These are phyloP conservation scores for Inonotus obliquus DNA, from an alignment of 1,284 basidiomycete genomes.

Conservation along the genomic window DNA sequence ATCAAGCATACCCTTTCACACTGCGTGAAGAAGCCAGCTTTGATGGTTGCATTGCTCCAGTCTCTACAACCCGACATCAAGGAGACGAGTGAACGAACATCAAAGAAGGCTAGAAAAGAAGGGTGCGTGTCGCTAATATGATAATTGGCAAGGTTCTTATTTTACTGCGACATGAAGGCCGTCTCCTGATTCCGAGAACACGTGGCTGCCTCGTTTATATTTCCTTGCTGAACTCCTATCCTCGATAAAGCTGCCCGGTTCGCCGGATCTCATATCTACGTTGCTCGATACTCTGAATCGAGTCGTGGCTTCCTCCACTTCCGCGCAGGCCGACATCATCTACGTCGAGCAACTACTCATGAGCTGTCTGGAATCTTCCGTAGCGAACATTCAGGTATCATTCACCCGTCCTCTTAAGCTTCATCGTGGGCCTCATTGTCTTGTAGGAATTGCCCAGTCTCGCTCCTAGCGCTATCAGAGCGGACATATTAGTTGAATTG, in stretches of 20 bases:
- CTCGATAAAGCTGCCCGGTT: conserved; percentile 58
- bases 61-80: conserved; percentile 42
- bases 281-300: conserved; percentile 74
- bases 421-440: not conserved
- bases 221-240: conserved; percentile 71
- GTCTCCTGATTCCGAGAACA: conserved; percentile 19
- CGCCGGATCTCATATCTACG: conserved; percentile 65
- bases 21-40: conserved; percentile 42
- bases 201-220: conserved; percentile 43
- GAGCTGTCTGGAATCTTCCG: conserved; percentile 70
- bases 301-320: conserved; percentile 51
- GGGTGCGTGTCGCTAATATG: conserved; percentile 39
- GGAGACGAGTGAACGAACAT: conserved; percentile 42
- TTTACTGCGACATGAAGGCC: not conserved
- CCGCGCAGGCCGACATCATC: conserved; percentile 55
- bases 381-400: conserved; percentile 54
- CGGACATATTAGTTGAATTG: conserved; percentile 84
- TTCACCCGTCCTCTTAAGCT: conserved; percentile 13
- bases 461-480: conserved; percentile 48
- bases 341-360: conserved; percentile 88
- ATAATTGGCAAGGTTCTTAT: not conserved
- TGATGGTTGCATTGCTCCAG: conserved; percentile 60
- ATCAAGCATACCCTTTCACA: conserved; percentile 46
- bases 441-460: conserved; percentile 42
- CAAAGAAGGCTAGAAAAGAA: conserved; percentile 58